phyloP scores from a whole-genome alignment of 495 filamentous ascomycete species.

The Amniculicola lignicola region DNA sequence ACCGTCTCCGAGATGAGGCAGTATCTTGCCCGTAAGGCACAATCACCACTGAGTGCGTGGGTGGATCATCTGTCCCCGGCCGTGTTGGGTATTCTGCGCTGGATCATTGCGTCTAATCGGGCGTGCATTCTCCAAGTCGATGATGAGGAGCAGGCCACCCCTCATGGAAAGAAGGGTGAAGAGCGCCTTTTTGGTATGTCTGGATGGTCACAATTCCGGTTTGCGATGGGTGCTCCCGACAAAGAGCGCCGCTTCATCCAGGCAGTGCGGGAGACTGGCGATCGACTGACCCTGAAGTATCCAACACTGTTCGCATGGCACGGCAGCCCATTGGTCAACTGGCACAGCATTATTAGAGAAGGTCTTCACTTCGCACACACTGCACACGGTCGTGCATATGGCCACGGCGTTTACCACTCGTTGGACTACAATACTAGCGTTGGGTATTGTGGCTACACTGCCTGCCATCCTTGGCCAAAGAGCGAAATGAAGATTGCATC shows the following conservation, averaged over 20 bases:
- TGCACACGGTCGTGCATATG: conserved; percentile 65
- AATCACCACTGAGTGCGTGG: conserved; percentile 58
- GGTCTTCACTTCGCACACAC: conserved; percentile 69
- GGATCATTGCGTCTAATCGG: conserved; percentile 89
- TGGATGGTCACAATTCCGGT: conserved; percentile 76
- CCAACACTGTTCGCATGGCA: conserved; percentile 84
- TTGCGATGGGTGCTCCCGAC: conserved; percentile 85
- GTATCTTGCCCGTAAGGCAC: conserved; percentile 51
- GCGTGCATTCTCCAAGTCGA: conserved; percentile 79
- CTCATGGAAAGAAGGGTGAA: conserved; percentile 32
- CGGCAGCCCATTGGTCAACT: conserved; percentile 72
- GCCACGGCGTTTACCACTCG: conserved; percentile 81
- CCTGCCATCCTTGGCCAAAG: conserved; percentile 56
- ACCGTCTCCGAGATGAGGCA: conserved; percentile 58
- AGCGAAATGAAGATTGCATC: conserved; percentile 56
- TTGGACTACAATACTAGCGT: conserved; percentile 55
- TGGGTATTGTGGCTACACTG: conserved; percentile 47
- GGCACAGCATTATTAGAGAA: conserved; percentile 86
- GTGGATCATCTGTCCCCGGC: conserved; percentile 60
- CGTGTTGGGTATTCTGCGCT: conserved; percentile 67
- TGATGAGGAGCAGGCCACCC: conserved; percentile 28
- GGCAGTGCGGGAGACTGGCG: conserved; percentile 53
- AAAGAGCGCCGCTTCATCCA: conserved; percentile 79
- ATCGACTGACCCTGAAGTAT: conserved; percentile 44
- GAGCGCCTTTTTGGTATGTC: conserved; percentile 64